phyloP scores from a whole-genome alignment of 2,329 filamentous ascomycete genomes.

The Colletotrichum sp. region DNA sequence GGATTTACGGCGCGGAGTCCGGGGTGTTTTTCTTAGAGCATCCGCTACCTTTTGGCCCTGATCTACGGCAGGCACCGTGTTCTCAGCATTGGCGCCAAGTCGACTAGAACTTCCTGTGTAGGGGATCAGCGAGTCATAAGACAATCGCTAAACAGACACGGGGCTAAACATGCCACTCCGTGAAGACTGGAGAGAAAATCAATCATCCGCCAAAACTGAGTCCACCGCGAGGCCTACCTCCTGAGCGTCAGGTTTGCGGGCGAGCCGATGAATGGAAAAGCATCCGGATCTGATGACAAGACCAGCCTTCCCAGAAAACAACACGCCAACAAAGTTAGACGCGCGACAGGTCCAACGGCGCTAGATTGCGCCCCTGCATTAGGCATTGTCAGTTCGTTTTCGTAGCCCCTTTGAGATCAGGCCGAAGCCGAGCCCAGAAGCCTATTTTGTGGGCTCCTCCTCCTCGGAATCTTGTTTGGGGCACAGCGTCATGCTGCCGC shows the following conservation, averaged over 20 bases:
- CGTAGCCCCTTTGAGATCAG: background rate
- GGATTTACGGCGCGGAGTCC: background rate
- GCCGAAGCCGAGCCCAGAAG: background rate
- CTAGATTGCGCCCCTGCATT: background rate
- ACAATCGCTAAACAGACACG: background rate
- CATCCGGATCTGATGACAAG: background rate
- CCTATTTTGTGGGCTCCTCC: background rate
- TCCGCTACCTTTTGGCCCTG: background rate
- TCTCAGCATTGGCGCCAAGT: background rate
- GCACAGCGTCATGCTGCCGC: background rate
- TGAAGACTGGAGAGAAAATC: background rate
- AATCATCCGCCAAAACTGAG: background rate
- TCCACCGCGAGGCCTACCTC: background rate
- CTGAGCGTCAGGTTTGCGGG: background rate
- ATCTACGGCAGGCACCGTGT: background rate
- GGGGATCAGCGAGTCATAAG: constrained; percentile 1
- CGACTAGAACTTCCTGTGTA: background rate
- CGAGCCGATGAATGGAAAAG: background rate
- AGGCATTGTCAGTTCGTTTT: background rate
- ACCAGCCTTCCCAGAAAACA: background rate
- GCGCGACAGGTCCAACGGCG: background rate
- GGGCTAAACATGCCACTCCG: background rate
- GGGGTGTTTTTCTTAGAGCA: background rate
- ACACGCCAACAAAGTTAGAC: background rate
- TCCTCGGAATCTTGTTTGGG: background rate